phyloP scores from a whole-genome alignment of 768 basidiomycete species.

The Boletus patriciae region DNA sequence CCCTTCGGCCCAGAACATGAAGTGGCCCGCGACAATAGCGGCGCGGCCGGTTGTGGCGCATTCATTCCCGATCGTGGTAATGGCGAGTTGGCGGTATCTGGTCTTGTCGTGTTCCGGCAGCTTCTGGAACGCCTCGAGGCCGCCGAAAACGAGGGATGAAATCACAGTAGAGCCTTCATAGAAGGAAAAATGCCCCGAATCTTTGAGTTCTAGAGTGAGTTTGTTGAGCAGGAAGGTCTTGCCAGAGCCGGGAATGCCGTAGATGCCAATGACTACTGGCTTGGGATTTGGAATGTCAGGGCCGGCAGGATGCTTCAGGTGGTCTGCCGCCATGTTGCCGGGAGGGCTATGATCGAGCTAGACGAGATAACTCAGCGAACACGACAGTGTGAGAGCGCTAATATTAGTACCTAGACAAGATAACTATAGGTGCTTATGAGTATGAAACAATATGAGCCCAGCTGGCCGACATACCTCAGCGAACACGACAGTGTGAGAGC shows the following conservation, averaged over 20 bases:
- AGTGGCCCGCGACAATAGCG: constrained; percentile 12
- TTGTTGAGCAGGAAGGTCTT: constrained; percentile 15
- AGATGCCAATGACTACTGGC: constrained; percentile 11
- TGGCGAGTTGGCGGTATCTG: constrained; percentile 14
- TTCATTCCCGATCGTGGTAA: constrained; percentile 11
- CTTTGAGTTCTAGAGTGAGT: constrained; percentile 10
- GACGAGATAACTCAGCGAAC: background rate
- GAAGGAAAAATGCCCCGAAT: constrained; percentile 14
- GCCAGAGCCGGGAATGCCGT: constrained; percentile 17
- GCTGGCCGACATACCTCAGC: too few species aligned
- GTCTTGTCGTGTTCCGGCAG: constrained; percentile 14
- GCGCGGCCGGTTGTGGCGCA: constrained; percentile 10
- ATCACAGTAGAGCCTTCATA: constrained; percentile 16
- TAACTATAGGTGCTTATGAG: too few species aligned
- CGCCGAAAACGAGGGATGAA: constrained; percentile 13
- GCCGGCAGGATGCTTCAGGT: background rate
- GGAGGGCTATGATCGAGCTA: constrained; percentile 1
- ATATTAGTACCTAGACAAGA: too few species aligned
- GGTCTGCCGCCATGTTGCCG: constrained; percentile 3
- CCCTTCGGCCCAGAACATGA: constrained; percentile 18
- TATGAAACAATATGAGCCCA: too few species aligned
- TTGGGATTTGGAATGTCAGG: constrained; percentile 11
- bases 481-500: too few species aligned
- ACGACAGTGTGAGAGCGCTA: too few species aligned
- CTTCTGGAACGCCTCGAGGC: constrained; percentile 14